Evolutionary conservation across 2,329 filamentous ascomycete genomes (phyloP), one percentile per base, ranked within the genome.

Genomic region (Aspergillus sp.): DNA sequence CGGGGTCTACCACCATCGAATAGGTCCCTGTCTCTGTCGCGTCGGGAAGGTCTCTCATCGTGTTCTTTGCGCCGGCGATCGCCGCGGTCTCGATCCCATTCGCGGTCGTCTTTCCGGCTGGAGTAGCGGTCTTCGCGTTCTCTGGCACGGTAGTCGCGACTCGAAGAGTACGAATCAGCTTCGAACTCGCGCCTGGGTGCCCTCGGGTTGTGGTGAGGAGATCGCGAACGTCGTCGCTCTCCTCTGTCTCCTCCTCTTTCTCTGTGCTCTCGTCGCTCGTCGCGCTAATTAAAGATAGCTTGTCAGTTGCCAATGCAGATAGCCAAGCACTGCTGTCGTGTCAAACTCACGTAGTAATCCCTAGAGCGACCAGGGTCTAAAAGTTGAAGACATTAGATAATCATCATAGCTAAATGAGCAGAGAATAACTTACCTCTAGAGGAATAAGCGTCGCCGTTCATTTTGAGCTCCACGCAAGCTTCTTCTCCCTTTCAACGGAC

Each of bases 81-180:
- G 33, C 79, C 75, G 52, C 85, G 75, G 51, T 90, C 86, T 63
- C 84, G 78, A 62, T 85, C 83, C 82, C 85, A 88, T 54, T 86
- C 85, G 53, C 85, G 78, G n/a, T 88, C 85, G 45, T 82, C 80
- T 48, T 80, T 75, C 52, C 85, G 79, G 32, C 84, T 83, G 34
- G 81, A 81, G 65, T 96, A 96, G 63, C 90, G 80, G 58, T 96
- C 91, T 69, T 97, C 91, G 52, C 91, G 86, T 72, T 97, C 91
- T 52, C 91, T 79, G 65, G 94, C 91, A 64, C 91, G 82, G 67
- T 95, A 94, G 72, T 85, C 90, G 57, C 91, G 85, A 69, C 89
- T 95, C 4, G 87, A 89, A 19, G 90, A 94, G 71, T 97, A 97
- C 47, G 86, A 83, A 69, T 96, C 89, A 66, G 81, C 78, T 57